Conservation (phyloP, 2,329 filamentous ascomycete species). For the Neoscytalidium dimidiatum region DNA sequence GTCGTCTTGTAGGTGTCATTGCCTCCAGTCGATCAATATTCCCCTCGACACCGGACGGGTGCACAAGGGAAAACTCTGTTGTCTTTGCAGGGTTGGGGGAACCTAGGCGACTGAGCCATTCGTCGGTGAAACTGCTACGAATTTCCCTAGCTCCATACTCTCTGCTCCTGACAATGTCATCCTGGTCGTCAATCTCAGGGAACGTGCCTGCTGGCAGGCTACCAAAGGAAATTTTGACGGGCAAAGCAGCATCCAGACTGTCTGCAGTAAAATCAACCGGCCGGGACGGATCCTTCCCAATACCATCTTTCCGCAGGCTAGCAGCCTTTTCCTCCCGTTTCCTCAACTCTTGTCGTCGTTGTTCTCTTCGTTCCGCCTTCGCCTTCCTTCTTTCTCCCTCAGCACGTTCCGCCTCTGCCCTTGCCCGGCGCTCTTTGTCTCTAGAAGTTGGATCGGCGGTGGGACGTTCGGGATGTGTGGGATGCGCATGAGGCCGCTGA, state of each 20-base stretch:
- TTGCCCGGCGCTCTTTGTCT: background rate
- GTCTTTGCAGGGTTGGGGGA: background rate
- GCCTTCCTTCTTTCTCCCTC: background rate
- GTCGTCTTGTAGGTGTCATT: background rate
- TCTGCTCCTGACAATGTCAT: background rate
- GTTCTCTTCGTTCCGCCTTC: background rate
- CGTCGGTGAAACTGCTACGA: slow-evolving; percentile 7
- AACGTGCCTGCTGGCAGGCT: background rate
- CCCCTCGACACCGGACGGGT: background rate
- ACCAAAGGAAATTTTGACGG: background rate
- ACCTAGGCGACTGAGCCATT: slow-evolving; percentile 3
- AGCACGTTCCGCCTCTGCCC: background rate
- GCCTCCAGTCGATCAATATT: background rate
- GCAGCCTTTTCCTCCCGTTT: slow-evolving; percentile 3
- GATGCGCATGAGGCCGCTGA: background rate
- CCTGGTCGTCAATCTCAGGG: background rate
- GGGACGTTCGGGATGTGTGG: background rate
- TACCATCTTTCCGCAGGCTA: background rate
- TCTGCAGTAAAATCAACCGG: background rate
- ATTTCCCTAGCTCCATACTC: slow-evolving; percentile 11
- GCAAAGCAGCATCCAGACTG: no score
- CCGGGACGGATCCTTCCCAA: background rate
- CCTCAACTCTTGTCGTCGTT: background rate
- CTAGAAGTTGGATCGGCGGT: background rate
- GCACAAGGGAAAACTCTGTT: background rate